Conservation (phyloP, 208 protist genomes). For the Crithidia sp. region DNA sequence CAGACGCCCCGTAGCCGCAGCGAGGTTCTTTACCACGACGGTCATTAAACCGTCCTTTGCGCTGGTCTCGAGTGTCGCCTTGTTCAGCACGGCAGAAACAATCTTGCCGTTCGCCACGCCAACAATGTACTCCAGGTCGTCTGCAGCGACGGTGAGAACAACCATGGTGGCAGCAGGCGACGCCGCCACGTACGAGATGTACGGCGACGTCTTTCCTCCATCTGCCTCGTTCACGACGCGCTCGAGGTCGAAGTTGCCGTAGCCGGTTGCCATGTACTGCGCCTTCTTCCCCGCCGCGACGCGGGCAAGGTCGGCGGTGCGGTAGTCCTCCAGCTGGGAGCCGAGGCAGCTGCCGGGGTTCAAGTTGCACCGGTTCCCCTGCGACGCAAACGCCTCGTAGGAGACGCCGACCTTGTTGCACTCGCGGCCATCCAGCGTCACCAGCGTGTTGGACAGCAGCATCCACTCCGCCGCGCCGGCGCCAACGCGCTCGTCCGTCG, state of each 20-base stretch:
- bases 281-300: slow-evolving; percentile 45
- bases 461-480: slow-evolving; percentile 79
- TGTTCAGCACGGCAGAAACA: slow-evolving; percentile 43
- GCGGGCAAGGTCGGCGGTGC: slow-evolving; percentile 44
- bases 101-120: slow-evolving; percentile 72
- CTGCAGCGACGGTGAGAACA: slow-evolving; percentile 71
- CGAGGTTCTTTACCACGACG: slow-evolving; percentile 71
- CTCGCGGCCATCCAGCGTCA: slow-evolving; percentile 72
- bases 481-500: slow-evolving; percentile 41
- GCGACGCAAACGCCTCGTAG: slow-evolving; percentile 83
- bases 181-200: slow-evolving; percentile 55
- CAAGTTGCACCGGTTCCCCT: slow-evolving; percentile 72
- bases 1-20: slow-evolving; percentile 58
- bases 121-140: slow-evolving; percentile 76
- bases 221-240: background rate
- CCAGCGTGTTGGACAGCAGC: slow-evolving; percentile 60
- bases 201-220: slow-evolving; percentile 36
- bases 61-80: slow-evolving; percentile 33
- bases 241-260: slow-evolving; percentile 58
- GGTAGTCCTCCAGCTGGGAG: slow-evolving; percentile 85
- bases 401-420: slow-evolving; percentile 93
- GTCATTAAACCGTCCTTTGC: slow-evolving; percentile 58
- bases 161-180: slow-evolving; percentile 64
- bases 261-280: slow-evolving; percentile 67
- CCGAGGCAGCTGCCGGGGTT: slow-evolving; percentile 73